Evolutionary conservation across 305 asterid genomes (phyloP).

Genomic region (Fraxinus xanthoxyloides): DNA sequence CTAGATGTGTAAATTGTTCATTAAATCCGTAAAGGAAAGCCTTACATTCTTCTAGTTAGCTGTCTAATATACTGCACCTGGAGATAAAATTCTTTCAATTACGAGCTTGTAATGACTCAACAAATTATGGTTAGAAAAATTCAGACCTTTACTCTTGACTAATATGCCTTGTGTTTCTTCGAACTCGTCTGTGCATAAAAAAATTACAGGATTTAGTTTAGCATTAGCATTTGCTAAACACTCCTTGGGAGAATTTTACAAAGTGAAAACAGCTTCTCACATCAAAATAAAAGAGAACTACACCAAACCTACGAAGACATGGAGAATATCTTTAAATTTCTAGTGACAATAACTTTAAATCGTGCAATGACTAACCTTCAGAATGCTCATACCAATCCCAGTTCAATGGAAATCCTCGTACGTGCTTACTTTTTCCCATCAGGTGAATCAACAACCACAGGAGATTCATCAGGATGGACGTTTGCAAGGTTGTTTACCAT

Average conservation of each 20-base stretch:
- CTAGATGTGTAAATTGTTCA: slow-evolving; percentile 16
- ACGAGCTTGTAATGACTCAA: slow-evolving; percentile 15
- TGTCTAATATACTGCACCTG: background rate
- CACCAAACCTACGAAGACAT: background rate
- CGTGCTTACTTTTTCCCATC: slow-evolving; percentile 16
- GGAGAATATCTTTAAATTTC: background rate
- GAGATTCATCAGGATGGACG: slow-evolving; percentile 29
- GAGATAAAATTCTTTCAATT: background rate
- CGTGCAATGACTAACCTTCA: background rate
- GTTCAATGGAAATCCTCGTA: slow-evolving; percentile 2
- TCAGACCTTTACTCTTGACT: background rate
- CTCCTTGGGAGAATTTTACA: background rate
- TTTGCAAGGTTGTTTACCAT: slow-evolving; percentile 30
- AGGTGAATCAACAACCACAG: slow-evolving; percentile 3
- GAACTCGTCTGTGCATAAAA: background rate
- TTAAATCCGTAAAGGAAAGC: slow-evolving; percentile 15
- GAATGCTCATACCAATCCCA: background rate
- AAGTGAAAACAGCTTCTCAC: background rate
- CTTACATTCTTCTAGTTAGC: slow-evolving; percentile 20
- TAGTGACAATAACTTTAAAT: background rate
- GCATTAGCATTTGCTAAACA: background rate
- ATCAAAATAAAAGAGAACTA: background rate
- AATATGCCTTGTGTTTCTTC: background rate
- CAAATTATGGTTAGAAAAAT: background rate
- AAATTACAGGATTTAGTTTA: background rate